A percentile compares a stretch with the other conserved stretches of the same genome.
Evolutionary conservation across 805 yeast genomes (phyloP).

Genomic region (Zygosaccharomyces lentus): DNA sequence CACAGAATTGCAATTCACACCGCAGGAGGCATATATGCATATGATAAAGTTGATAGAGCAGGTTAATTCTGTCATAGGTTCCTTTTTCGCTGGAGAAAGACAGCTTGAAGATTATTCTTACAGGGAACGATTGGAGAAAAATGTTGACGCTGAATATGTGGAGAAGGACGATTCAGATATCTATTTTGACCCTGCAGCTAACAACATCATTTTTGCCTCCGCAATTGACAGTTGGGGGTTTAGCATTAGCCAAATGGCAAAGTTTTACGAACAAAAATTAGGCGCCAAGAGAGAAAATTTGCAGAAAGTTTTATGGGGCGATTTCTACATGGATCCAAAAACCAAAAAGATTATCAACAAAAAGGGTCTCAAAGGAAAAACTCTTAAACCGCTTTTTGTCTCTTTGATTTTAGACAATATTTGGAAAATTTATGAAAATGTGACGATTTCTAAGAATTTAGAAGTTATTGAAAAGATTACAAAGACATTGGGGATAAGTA

Average conservation of each 20-base stretch:
- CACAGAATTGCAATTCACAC: constrained; percentile 73
- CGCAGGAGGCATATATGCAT: constrained; percentile 82
- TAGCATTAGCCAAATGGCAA: constrained; percentile 81
- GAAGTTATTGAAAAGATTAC: constrained; percentile 75
- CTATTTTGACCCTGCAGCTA: constrained; percentile 81
- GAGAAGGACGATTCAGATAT: constrained; percentile 77
- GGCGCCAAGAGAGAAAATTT: constrained; percentile 79
- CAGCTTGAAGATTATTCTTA: constrained; percentile 80
- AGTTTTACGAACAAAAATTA: constrained; percentile 75
- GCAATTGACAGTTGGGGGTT: constrained; percentile 99
- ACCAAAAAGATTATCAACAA: constrained; percentile 74
- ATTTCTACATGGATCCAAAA: constrained; percentile 82
- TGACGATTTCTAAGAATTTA: constrained; percentile 57
- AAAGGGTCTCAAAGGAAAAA: constrained; percentile 57
- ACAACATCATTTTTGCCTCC: constrained; percentile 84
- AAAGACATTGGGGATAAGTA: constrained; percentile 59
- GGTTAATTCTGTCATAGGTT: constrained; percentile 90
- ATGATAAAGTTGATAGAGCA: constrained; percentile 78
- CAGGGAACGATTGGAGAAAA: constrained; percentile 58
- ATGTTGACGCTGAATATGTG: constrained; percentile 48
- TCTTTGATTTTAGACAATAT: constrained; percentile 81
- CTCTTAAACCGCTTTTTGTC: constrained; percentile 77
- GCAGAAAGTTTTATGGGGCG: constrained; percentile 94
- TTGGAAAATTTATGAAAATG: constrained; percentile 83
- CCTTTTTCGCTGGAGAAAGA: constrained; percentile 87